phyloP scores from a whole-genome alignment of 139 green algal species.

The Chlamydomonas schloesseri region DNA sequence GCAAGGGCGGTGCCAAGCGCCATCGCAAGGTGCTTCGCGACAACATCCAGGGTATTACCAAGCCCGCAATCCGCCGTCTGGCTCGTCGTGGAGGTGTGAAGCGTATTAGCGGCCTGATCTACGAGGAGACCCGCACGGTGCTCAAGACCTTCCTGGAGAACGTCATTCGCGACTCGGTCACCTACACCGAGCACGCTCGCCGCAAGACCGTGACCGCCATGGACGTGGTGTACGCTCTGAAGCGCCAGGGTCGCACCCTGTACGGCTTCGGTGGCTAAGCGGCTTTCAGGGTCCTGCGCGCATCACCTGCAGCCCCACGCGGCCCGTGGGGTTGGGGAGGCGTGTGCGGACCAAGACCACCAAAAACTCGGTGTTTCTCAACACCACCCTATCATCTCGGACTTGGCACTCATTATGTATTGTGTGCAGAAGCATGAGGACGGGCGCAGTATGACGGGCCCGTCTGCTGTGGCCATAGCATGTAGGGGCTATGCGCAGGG shows the following conservation, averaged over 20 bases:
- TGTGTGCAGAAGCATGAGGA: too few species aligned
- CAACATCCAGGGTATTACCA: slow-evolving; percentile 97
- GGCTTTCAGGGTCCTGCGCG: too few species aligned
- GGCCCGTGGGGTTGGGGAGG: too few species aligned
- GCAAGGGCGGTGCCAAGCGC: slow-evolving; percentile 91
- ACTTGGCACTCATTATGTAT: too few species aligned
- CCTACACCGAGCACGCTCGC: slow-evolving; percentile 97
- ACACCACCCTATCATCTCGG: too few species aligned
- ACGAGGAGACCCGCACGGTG: slow-evolving; percentile 89
- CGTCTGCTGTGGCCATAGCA: too few species aligned
- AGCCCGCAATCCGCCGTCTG: slow-evolving; percentile 88
- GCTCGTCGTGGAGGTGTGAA: slow-evolving; percentile 85
- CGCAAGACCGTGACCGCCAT: slow-evolving; percentile 97
- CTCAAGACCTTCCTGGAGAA: slow-evolving; percentile 95
- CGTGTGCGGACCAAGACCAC: too few species aligned
- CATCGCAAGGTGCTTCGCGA: slow-evolving; percentile 92
- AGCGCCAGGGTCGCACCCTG: slow-evolving; percentile 48
- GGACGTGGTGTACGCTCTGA: slow-evolving; percentile 95
- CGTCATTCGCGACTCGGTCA: slow-evolving; percentile 94
- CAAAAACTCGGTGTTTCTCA: too few species aligned
- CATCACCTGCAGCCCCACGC: too few species aligned
- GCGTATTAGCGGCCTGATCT: slow-evolving; percentile 91
- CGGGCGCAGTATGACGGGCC: too few species aligned
- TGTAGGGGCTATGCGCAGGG: too few species aligned
- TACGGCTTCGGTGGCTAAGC: slow-evolving; percentile 48